Percentiles rank a stretch among this genome's conserved stretches.
Evolutionary conservation across 805 yeast species (phyloP).

Genomic region (Schwanniomyces occidentalis): DNA sequence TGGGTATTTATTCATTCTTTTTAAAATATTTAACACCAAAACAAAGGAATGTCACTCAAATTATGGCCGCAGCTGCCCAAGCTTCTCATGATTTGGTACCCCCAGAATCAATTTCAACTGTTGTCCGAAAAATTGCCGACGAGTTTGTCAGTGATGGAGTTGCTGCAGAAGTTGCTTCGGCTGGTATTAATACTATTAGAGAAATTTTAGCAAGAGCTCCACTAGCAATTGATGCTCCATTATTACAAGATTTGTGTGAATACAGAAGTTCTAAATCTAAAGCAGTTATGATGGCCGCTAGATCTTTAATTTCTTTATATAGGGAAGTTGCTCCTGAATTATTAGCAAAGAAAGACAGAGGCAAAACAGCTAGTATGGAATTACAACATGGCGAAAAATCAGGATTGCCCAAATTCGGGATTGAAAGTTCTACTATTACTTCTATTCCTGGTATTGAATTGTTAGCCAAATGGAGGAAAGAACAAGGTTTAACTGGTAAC

Average conservation of each 20-base stretch:
- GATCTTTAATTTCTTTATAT: constrained; percentile 79
- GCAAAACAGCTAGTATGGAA: constrained; percentile 86
- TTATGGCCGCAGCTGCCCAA: constrained; percentile 96
- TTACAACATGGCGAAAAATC: constrained; percentile 61
- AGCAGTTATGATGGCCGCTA: constrained; percentile 92
- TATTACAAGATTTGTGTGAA: constrained; percentile 85
- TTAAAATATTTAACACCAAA: constrained; percentile 91
- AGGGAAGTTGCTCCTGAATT: constrained; percentile 97
- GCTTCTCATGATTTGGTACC: constrained; percentile 97
- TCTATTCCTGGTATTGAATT: constrained; percentile 91
- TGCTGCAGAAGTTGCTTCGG: constrained; percentile 96
- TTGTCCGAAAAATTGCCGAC: constrained; percentile 91
- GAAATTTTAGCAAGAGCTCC: constrained; percentile 94
- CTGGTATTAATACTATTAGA: constrained; percentile 93
- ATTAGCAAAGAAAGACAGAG: constrained; percentile 88
- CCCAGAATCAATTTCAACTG: constrained; percentile 80
- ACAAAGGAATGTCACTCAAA: constrained; percentile 90
- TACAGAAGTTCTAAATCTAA: constrained; percentile 93
- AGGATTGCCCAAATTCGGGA: constrained; percentile 65
- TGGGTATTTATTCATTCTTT: constrained; percentile 87
- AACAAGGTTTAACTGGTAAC: constrained; percentile 51
- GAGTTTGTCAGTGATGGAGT: constrained; percentile 99
- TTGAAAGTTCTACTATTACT: constrained; percentile 59
- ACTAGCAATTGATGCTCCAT: constrained; percentile 82
- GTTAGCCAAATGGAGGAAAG: constrained; percentile 80